Conservation (phyloP, 768 basidiomycete genomes). For the Russula olivacea region DNA sequence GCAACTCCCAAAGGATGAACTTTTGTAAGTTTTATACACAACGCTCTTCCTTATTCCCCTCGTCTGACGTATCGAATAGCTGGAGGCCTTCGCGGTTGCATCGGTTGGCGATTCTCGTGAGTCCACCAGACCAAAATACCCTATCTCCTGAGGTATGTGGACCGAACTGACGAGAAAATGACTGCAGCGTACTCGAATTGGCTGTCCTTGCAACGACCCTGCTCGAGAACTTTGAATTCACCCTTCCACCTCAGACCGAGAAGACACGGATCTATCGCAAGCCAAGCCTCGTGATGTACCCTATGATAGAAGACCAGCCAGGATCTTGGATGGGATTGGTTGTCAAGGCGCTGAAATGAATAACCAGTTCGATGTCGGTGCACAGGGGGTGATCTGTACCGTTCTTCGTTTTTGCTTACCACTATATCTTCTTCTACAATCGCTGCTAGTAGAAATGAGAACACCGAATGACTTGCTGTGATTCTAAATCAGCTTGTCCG, state of each 20-base stretch:
- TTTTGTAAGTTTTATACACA: conserved; percentile 18
- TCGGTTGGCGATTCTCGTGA: conserved; percentile 23
- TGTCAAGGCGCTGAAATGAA: conserved; percentile 19
- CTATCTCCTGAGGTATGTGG: neutral
- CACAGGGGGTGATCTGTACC: neutral
- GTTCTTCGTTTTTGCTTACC: neutral
- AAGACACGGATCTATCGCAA: conserved; percentile 22
- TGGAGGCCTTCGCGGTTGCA: conserved; percentile 20
- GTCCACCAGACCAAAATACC: neutral
- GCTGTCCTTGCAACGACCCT: conserved; percentile 10
- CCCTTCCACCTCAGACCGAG: conserved; percentile 16
- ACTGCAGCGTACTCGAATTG: conserved; percentile 19
- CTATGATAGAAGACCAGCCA: conserved; percentile 9
- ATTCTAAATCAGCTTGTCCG: neutral
- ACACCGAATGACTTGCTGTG: neutral
- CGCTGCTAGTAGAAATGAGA: neutral
- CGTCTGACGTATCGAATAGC: conserved; percentile 10
- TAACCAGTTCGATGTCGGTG: neutral
- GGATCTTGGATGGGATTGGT: conserved; percentile 22
- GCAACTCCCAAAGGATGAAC: conserved; percentile 16
- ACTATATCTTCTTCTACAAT: neutral
- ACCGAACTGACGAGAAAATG: neutral
- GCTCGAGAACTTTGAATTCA: conserved; percentile 23
- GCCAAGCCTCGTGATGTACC: conserved; percentile 13
- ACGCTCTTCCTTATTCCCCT: neutral